A percentile compares a stretch with the other conserved stretches of the same genome.
Conservation (phyloP, 2,329 filamentous ascomycete species). For the Intubia oerlemansii region DNA sequence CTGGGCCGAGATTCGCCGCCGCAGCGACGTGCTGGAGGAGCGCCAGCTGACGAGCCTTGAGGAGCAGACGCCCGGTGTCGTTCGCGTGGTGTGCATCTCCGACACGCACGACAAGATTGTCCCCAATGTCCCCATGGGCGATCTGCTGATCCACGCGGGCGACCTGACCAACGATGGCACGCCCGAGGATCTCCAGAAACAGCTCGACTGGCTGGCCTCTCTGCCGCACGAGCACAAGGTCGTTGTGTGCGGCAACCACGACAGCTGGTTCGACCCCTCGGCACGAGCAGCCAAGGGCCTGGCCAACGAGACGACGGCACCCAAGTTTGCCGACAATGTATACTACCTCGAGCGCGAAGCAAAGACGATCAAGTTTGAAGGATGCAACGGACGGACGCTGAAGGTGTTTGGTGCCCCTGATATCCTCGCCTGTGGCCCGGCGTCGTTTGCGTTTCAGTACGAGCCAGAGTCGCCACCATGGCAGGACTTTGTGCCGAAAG, state of each 20-base stretch:
- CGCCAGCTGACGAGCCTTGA: conserved; percentile 8
- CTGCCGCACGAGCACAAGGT: conserved; percentile 65
- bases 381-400: conserved; percentile 31
- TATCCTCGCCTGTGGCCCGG: conserved; percentile 53
- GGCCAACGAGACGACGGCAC: conserved; percentile 17
- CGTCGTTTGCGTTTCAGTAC: conserved; percentile 63
- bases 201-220: conserved; percentile 60
- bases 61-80: conserved; percentile 16
- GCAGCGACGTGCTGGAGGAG: neutral
- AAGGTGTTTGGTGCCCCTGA: conserved; percentile 66
- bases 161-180: conserved; percentile 62
- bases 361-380: conserved; percentile 39
- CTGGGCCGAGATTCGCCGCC: conserved; percentile 1
- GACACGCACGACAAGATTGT: conserved; percentile 59
- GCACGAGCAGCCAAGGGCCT: conserved; percentile 36
- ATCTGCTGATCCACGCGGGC: conserved; percentile 76
- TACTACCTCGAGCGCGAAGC: conserved; percentile 55
- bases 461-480: conserved; percentile 43
- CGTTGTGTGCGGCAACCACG: conserved; percentile 73
- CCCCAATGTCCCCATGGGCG: conserved; percentile 45
- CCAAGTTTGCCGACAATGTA: conserved; percentile 42
- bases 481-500: conserved; percentile 45
- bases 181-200: conserved; percentile 51
- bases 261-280: conserved; percentile 57
- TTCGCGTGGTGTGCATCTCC: conserved; percentile 71